These are phyloP conservation scores for Ganoderma sinense DNA, from an alignment of 1,284 basidiomycete genomes.

Conservation along the genomic window DNA sequence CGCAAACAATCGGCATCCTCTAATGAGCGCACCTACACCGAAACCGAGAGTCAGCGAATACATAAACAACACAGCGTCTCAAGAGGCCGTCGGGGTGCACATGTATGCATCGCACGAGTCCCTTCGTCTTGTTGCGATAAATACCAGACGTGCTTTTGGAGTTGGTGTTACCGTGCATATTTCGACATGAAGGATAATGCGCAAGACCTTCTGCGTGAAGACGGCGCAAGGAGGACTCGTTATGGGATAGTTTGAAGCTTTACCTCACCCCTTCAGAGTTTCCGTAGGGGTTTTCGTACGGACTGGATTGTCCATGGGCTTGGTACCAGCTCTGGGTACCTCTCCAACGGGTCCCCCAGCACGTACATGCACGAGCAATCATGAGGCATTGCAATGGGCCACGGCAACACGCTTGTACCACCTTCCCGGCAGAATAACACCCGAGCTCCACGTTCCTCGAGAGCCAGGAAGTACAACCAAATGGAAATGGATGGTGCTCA, in stretches of 20 bases:
- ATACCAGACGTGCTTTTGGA: neutral
- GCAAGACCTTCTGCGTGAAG: neutral
- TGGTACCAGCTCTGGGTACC: too few species aligned
- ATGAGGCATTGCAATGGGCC: neutral
- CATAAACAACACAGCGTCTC: neutral
- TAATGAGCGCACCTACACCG: conserved; percentile 65
- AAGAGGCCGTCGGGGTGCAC: neutral
- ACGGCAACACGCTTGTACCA: neutral
- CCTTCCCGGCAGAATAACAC: neutral
- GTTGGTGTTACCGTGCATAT: neutral
- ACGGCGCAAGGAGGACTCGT: neutral
- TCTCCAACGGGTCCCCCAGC: too few species aligned
- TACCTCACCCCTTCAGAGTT: neutral
- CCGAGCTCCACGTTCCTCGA: neutral
- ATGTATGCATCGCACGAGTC: neutral
- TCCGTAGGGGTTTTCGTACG: neutral
- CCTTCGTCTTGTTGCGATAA: neutral
- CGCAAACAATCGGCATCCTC: conserved; percentile 84
- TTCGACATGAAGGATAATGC: neutral
- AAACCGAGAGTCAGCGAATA: neutral
- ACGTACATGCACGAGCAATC: neutral
- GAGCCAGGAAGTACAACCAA: neutral
- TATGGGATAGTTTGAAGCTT: neutral
- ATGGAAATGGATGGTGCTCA: conserved; percentile 42
- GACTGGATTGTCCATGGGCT: too few species aligned